A percentile compares a stretch with the other conserved stretches of the same genome.
Evolutionary conservation across 202 grass and related monocot genomes (phyloP).

Genomic region (Carex arenaria): DNA sequence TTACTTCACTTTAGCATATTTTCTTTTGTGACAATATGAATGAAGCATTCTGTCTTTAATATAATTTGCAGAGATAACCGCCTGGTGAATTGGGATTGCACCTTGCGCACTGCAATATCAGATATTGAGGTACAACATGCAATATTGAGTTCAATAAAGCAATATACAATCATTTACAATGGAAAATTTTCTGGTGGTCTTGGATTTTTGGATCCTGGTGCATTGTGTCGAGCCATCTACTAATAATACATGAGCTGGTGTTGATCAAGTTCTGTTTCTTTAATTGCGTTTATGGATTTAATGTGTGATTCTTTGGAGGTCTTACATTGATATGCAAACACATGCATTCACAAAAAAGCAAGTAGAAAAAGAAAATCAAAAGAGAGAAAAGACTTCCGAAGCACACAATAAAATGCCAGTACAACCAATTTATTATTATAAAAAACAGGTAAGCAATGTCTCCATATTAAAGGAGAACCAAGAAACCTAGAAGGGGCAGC

Average conservation of each 20-base stretch:
- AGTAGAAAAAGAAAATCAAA: background rate
- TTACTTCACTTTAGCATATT: background rate
- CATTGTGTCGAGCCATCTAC: background rate
- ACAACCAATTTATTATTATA: background rate
- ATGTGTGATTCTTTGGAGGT: background rate
- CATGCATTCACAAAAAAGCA: background rate
- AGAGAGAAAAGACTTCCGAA: background rate
- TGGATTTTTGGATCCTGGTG: background rate
- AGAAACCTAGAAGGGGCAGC: background rate
- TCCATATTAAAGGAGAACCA: background rate
- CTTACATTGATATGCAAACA: background rate
- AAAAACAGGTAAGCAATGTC: background rate
- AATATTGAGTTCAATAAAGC: background rate
- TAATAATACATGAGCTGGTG: background rate
- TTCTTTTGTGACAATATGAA: background rate
- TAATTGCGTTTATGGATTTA: conserved; percentile 5
- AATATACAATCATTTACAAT: background rate
- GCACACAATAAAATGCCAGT: background rate
- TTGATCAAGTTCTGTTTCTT: background rate
- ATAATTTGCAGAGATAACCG: conserved; percentile 58
- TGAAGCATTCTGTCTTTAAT: background rate
- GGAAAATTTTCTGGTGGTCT: background rate
- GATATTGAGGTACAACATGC: conserved; percentile 67
- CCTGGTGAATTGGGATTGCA: conserved; percentile 98
- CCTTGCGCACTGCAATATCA: conserved; percentile 82